Conservation (phyloP, 345 rosid species). For the Gossypium australe region DNA sequence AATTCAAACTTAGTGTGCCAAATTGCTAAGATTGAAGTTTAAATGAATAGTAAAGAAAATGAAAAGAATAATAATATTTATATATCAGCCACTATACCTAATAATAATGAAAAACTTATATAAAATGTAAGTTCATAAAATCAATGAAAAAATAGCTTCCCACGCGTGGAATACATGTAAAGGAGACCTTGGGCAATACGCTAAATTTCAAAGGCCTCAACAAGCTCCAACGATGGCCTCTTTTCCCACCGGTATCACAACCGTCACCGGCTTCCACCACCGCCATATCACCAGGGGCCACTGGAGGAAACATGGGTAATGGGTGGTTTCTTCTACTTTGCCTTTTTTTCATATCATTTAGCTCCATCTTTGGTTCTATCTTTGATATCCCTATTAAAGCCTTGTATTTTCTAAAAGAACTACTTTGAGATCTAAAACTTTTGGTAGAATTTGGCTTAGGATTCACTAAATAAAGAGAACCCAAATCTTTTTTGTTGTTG, state of each 20-base stretch:
- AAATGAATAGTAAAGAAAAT: too few species aligned
- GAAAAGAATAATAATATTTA: too few species aligned
- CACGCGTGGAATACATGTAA: constrained; percentile 20
- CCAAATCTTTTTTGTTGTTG: background rate
- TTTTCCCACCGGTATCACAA: background rate
- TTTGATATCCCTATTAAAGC: constrained; percentile 31
- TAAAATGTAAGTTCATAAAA: background rate
- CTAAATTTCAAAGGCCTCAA: constrained; percentile 13
- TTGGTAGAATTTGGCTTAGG: background rate
- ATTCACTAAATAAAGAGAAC: background rate
- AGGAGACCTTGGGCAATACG: constrained; percentile 19
- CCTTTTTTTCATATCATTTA: constrained; percentile 38
- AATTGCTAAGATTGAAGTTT: too few species aligned
- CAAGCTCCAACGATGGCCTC: constrained; percentile 7
- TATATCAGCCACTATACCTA: too few species aligned
- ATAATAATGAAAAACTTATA: too few species aligned
- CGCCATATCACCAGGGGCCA: background rate
- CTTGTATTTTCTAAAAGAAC: constrained; percentile 12
- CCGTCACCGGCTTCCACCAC: background rate
- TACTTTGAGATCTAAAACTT: background rate
- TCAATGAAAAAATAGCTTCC: background rate
- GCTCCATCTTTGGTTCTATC: constrained; percentile 32
- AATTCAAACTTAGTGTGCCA: too few species aligned
- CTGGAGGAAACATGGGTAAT: constrained; percentile 23
- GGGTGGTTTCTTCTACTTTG: constrained; percentile 25